Percentiles rank a stretch among this genome's conserved stretches.
Evolutionary conservation across 2,329 filamentous ascomycete species (phyloP).

Genomic region (Sphaerulina populicola): DNA sequence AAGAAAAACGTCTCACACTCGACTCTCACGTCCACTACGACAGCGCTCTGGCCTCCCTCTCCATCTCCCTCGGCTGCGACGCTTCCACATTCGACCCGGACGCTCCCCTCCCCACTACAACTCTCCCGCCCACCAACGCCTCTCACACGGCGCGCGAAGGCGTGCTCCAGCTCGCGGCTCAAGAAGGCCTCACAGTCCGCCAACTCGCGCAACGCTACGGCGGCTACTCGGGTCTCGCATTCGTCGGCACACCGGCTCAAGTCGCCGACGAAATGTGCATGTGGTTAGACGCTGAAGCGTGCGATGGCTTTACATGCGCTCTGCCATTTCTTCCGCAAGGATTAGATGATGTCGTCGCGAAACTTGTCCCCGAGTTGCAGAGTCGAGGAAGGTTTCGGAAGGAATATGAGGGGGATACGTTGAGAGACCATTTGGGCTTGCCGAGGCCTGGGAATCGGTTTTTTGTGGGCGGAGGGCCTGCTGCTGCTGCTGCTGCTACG

Average conservation of each 20-base stretch:
- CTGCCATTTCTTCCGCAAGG: slow-evolving; percentile 25
- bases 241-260: slow-evolving; percentile 18
- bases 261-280: slow-evolving; percentile 23
- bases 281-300: slow-evolving; percentile 21
- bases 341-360: slow-evolving; percentile 21
- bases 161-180: slow-evolving; percentile 19
- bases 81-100: slow-evolving; percentile 21
- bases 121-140: slow-evolving; percentile 22
- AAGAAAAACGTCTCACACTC: slow-evolving; percentile 21
- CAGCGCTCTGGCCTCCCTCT: slow-evolving; percentile 22
- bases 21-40: slow-evolving; percentile 23
- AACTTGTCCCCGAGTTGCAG: slow-evolving; percentile 23
- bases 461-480: too few species aligned
- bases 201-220: slow-evolving; percentile 23
- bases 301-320: slow-evolving; percentile 23
- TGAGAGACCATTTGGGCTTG: slow-evolving; percentile 23
- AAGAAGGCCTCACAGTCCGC: slow-evolving; percentile 22
- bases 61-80: slow-evolving; percentile 21
- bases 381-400: slow-evolving; percentile 19
- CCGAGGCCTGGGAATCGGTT: slow-evolving; percentile 23
- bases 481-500: too few species aligned
- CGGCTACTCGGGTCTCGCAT: slow-evolving; percentile 21
- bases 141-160: slow-evolving; percentile 18
- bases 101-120: slow-evolving; percentile 20
- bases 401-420: slow-evolving; percentile 21